Conservation (phyloP, 768 basidiomycete genomes). For the Boletus bicolor region DNA sequence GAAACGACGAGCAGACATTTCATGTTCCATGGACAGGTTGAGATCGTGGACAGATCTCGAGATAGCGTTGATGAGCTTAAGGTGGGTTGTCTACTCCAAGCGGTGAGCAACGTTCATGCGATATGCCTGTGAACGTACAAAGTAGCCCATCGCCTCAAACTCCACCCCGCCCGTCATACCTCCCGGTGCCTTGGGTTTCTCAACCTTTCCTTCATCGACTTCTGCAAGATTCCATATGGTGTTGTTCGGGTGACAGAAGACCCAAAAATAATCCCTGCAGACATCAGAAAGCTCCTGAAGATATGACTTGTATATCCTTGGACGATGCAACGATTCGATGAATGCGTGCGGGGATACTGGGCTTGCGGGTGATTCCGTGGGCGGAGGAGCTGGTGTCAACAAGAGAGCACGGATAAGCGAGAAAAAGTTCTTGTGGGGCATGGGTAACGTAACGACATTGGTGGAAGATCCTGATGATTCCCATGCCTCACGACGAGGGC, state of each 20-base stretch:
- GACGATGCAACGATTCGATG: conserved; percentile 66
- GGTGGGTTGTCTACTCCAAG: conserved; percentile 69
- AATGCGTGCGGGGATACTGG: conserved; percentile 77
- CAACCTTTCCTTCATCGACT: conserved; percentile 80
- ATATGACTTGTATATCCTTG: conserved; percentile 78
- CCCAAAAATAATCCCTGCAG: conserved; percentile 94
- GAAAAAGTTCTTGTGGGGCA: conserved; percentile 70
- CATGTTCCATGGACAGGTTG: conserved; percentile 62
- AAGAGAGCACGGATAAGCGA: conserved; percentile 72
- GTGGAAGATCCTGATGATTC: conserved; percentile 45
- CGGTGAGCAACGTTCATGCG: conserved; percentile 8
- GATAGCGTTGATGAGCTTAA: conserved; percentile 82
- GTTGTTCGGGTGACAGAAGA: conserved; percentile 95
- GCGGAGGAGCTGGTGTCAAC: conserved; percentile 67
- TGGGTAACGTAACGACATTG: conserved; percentile 62
- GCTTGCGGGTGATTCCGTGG: conserved; percentile 56
- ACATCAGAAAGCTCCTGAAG: conserved; percentile 83
- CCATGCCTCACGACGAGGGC: conserved; percentile 51
- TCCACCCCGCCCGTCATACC: conserved; percentile 99
- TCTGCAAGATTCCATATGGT: conserved; percentile 84
- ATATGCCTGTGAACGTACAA: conserved; percentile 53
- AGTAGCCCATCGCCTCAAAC: conserved; percentile 94
- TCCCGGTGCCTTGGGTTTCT: conserved; percentile 89
- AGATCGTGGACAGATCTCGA: conserved; percentile 63
- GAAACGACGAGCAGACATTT: conserved; percentile 76